Evolutionary conservation across 345 rosid genomes (phyloP).

Genomic region (Syzygium aromaticum): DNA sequence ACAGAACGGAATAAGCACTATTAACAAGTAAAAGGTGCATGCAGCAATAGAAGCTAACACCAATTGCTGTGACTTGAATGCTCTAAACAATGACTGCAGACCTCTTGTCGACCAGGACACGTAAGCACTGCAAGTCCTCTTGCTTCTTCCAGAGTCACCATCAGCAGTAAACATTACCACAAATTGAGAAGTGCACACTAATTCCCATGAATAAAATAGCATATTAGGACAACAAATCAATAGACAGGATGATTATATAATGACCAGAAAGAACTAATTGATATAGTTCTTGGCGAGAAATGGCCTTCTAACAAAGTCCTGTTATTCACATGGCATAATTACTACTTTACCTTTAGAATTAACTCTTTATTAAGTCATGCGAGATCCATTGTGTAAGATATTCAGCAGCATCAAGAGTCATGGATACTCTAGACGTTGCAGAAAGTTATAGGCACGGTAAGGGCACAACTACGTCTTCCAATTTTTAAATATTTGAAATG

Average conservation of each 20-base stretch:
- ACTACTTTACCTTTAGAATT: not conserved
- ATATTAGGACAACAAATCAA: not conserved
- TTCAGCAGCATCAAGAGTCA: not conserved
- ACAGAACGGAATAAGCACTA: not conserved
- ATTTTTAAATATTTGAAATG: not conserved
- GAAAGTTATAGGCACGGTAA: not conserved
- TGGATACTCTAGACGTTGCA: not conserved
- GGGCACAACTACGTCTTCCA: not conserved
- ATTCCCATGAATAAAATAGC: not conserved
- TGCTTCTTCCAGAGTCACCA: conserved; percentile 34
- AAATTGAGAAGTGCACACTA: conserved; percentile 84
- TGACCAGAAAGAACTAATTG: not conserved
- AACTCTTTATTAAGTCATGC: not conserved
- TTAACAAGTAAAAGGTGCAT: not conserved
- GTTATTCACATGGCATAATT: not conserved
- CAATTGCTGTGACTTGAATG: conserved; percentile 50
- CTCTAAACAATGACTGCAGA: conserved; percentile 63
- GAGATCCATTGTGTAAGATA: not conserved
- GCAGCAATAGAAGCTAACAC: not conserved
- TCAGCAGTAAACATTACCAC: conserved; percentile 70
- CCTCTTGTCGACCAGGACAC: conserved; percentile 80
- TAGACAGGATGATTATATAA: not conserved
- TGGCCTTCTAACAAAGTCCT: not conserved
- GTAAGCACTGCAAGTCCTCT: conserved; percentile 52
- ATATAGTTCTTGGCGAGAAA: not conserved